phyloP scores from a whole-genome alignment of 2,329 filamentous ascomycete species.

The Cercospora sp. region DNA sequence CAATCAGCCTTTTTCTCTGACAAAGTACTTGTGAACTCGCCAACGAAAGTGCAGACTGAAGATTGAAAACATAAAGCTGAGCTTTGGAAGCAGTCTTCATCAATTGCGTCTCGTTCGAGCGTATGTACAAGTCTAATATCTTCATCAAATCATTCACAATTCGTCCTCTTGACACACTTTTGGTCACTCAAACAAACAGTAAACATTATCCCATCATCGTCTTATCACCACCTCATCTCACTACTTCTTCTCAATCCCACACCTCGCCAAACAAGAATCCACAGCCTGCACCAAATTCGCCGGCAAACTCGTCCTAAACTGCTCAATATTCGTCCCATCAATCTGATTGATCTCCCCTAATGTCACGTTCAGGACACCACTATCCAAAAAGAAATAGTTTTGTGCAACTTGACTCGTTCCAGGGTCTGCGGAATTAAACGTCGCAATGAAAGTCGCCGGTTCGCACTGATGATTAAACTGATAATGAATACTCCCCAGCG shows the following conservation, averaged over 20 bases:
- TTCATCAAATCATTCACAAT: neutral
- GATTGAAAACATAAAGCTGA: too few relatives aligned
- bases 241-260: constrained; percentile 6
- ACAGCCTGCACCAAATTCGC: constrained; percentile 25
- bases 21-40: too few relatives aligned
- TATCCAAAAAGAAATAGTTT: constrained; percentile 42
- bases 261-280: constrained; percentile 17
- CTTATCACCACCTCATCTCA: too few relatives aligned
- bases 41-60: too few relatives aligned
- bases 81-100: too few relatives aligned
- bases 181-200: neutral
- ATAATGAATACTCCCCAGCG: constrained; percentile 48
- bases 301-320: constrained; percentile 21
- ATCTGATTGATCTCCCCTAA: constrained; percentile 20
- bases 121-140: neutral
- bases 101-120: too few relatives aligned
- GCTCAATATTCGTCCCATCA: constrained; percentile 22
- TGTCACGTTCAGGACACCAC: constrained; percentile 17
- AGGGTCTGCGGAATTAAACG: constrained; percentile 48
- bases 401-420: constrained; percentile 47
- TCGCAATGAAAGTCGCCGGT: constrained; percentile 47
- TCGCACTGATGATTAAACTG: constrained; percentile 52
- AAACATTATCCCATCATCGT: neutral
- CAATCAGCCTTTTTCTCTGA: too few relatives aligned
- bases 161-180: neutral